Evolutionary conservation across 129 eudicot genomes (phyloP).

Genomic region (Chrysanthemum lavandulifolium): DNA sequence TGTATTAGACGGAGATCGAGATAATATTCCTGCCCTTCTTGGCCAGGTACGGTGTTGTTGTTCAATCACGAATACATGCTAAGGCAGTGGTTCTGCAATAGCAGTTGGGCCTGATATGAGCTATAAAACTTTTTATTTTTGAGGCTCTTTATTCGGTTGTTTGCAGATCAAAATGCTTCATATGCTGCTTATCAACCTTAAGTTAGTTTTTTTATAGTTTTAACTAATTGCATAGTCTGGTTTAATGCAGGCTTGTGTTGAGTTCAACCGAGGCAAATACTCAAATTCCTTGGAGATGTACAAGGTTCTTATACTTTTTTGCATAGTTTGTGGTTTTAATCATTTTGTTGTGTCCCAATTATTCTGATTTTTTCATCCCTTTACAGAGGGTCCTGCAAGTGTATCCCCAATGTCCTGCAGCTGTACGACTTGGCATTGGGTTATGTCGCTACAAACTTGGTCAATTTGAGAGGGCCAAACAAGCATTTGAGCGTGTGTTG

Average conservation of each 20-base stretch:
- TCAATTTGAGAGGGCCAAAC: slow-evolving; percentile 92
- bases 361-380: slow-evolving; percentile 17
- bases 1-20: slow-evolving; percentile 88
- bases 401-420: slow-evolving; percentile 81
- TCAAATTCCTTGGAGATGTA: slow-evolving; percentile 80
- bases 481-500: slow-evolving; percentile 89
- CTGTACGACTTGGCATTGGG: slow-evolving; percentile 95
- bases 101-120: too few relatives aligned
- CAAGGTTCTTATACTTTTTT: slow-evolving; percentile 56
- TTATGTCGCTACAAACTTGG: slow-evolving; percentile 94
- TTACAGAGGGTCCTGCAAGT: slow-evolving; percentile 89
- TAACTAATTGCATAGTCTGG: slow-evolving; percentile 12
- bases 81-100: too few relatives aligned
- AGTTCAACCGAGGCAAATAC: slow-evolving; percentile 84
- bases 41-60: slow-evolving; percentile 67
- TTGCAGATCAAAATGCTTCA: not conserved
- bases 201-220: slow-evolving; percentile 17
- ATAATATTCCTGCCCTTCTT: slow-evolving; percentile 97
- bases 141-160: too few relatives aligned
- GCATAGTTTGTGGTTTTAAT: slow-evolving; percentile 11
- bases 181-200: slow-evolving; percentile 9
- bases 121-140: too few relatives aligned
- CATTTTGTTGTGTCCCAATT: not conserved
- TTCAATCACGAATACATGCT: too few relatives aligned
- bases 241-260: slow-evolving; percentile 87